Conservation (phyloP, 1,139 yeast species). For the Zygoascus meyerae region DNA sequence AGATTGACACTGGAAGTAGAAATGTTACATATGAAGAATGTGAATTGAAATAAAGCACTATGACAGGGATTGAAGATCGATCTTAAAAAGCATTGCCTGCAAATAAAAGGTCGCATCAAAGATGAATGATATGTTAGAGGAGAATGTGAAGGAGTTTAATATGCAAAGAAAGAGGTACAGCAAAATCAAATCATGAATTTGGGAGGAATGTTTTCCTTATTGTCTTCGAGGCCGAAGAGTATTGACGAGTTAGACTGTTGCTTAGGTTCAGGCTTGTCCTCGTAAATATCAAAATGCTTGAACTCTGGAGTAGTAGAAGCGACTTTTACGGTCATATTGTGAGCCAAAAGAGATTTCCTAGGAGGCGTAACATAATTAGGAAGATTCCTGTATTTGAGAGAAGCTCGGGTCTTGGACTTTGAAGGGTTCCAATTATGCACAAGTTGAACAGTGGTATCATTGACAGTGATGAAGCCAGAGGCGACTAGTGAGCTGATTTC, state of each 20-base stretch:
- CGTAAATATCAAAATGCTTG: slow-evolving; percentile 6
- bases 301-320: neutral
- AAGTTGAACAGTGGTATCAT: slow-evolving; percentile 5
- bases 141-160: too few species aligned
- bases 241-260: neutral
- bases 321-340: neutral
- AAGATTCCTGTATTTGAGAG: neutral
- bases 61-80: too few species aligned
- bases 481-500: slow-evolving; percentile 8
- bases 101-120: too few species aligned
- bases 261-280: neutral
- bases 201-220: slow-evolving; percentile 12
- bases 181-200: slow-evolving; percentile 2
- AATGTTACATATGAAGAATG: too few species aligned
- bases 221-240: slow-evolving; percentile 6
- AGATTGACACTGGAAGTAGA: too few species aligned
- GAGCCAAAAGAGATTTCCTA: slow-evolving; percentile 3
- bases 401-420: neutral
- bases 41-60: too few species aligned
- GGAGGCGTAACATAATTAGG: slow-evolving; percentile 14
- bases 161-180: too few species aligned
- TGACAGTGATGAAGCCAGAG: slow-evolving; percentile 10
- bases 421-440: slow-evolving; percentile 9
- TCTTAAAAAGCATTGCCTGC: too few species aligned
- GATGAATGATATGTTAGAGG: too few species aligned